Conservation (phyloP, 148 eudicot genomes). For the Fagopyrum tataricum region DNA sequence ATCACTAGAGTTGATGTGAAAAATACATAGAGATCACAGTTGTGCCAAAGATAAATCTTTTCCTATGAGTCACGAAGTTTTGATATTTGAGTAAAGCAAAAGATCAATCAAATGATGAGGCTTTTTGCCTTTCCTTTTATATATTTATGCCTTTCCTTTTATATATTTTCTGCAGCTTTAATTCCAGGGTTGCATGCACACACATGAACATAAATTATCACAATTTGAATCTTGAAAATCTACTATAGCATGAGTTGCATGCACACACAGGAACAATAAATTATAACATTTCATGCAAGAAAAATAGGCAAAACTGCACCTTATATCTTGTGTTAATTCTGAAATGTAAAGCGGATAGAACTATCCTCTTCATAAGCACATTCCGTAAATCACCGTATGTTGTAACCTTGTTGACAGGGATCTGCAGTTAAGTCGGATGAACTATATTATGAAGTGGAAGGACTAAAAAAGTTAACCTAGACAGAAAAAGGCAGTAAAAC, state of each 20-base stretch:
- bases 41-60: not conserved
- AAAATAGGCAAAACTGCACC: constrained; percentile 29
- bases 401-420: constrained; percentile 84
- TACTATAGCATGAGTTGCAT: not conserved
- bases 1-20: not conserved
- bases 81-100: not conserved
- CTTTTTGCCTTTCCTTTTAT: not conserved
- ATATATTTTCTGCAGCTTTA: not conserved
- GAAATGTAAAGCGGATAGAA: constrained; percentile 96
- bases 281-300: constrained; percentile 1
- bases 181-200: not conserved
- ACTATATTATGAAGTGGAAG: not conserved
- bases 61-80: not conserved
- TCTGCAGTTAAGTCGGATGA: constrained; percentile 35
- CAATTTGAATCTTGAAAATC: not conserved
- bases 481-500: not conserved
- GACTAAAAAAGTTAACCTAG: not conserved
- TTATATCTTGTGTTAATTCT: constrained; percentile 97
- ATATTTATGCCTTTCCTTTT: too few relatives aligned
- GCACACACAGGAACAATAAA: constrained; percentile 4
- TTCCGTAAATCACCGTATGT: constrained; percentile 80
- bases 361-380: constrained; percentile 97
- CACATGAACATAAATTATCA: too few relatives aligned
- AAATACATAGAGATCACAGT: not conserved
- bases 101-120: not conserved